Conservation (phyloP, 306 rosid genomes). For the Citrullus amarus region DNA sequence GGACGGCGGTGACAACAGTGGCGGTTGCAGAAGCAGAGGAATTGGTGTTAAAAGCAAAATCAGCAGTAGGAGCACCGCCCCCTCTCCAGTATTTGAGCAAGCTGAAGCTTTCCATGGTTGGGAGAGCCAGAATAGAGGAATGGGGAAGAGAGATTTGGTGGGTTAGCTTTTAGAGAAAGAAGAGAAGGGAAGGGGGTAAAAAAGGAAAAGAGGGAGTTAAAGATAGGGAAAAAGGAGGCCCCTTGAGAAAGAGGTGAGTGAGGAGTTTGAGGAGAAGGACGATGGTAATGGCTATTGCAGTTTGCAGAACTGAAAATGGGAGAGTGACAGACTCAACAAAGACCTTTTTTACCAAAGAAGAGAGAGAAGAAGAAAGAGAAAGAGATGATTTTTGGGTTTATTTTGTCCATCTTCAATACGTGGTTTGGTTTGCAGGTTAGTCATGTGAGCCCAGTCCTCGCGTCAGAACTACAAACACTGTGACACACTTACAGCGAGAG, state of each 20-base stretch:
- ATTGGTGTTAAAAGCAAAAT: neutral
- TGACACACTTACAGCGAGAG: neutral
- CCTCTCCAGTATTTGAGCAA: conserved; percentile 89
- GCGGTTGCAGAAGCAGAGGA: conserved; percentile 12
- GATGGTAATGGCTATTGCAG: conserved; percentile 13
- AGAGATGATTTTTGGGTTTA: neutral
- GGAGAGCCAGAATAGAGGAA: conserved; percentile 87
- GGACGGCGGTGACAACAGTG: conserved; percentile 27
- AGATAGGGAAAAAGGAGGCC: neutral
- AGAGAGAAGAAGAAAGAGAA: neutral
- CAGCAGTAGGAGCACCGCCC: conserved; percentile 6
- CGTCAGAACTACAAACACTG: conserved; percentile 16
- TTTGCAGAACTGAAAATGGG: conserved; percentile 8
- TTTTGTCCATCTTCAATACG: conserved; percentile 23
- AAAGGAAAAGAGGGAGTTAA: neutral
- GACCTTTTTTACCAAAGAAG: neutral
- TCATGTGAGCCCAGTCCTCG: conserved; percentile 39
- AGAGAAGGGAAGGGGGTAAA: neutral
- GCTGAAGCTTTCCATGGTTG: conserved; percentile 98
- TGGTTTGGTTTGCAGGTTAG: conserved; percentile 27
- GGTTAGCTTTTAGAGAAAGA: neutral
- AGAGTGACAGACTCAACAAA: conserved; percentile 2
- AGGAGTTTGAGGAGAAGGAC: conserved; percentile 12
- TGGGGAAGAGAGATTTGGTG: conserved; percentile 3
- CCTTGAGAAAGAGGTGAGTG: neutral